A percentile compares a stretch with the other conserved stretches of the same genome.
Conservation (phyloP, 805 yeast genomes). For the Starmerella powellii region DNA sequence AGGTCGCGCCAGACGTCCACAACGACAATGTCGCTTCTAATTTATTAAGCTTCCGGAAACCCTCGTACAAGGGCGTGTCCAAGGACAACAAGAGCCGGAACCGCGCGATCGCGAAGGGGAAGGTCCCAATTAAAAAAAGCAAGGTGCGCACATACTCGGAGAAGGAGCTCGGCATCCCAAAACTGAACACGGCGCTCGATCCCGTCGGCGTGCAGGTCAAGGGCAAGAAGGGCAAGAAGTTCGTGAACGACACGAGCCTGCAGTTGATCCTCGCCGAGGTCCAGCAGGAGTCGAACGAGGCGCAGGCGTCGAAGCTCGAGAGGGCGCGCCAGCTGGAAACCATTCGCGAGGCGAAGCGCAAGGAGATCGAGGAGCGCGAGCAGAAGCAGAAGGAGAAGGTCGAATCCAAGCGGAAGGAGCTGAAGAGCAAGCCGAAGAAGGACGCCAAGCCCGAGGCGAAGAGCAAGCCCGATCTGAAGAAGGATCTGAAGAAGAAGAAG, state of each 20-base stretch:
- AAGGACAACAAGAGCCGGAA: conserved; percentile 24
- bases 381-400: conserved; percentile 52
- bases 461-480: background rate
- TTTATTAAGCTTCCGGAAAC: conserved; percentile 20
- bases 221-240: conserved; percentile 69
- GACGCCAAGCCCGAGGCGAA: conserved; percentile 30
- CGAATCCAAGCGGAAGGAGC: conserved; percentile 65
- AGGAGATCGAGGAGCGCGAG: conserved; percentile 80
- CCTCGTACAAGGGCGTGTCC: conserved; percentile 21
- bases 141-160: conserved; percentile 44
- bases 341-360: conserved; percentile 70
- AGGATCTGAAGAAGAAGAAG: conserved; percentile 6
- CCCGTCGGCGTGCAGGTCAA: conserved; percentile 68
- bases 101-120: conserved; percentile 17
- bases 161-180: conserved; percentile 67
- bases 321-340: conserved; percentile 82
- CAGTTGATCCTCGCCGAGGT: conserved; percentile 66
- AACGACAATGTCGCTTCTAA: conserved; percentile 21
- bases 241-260: conserved; percentile 53
- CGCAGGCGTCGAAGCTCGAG: conserved; percentile 79
- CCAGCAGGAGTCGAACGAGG: conserved; percentile 66
- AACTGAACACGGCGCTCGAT: conserved; percentile 64
- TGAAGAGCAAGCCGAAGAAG: conserved; percentile 32
- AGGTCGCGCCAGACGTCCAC: conserved; percentile 23
- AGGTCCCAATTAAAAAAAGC: conserved; percentile 14